phyloP scores from a whole-genome alignment of 768 basidiomycete genomes.

The Rhodotorula toruloides region DNA sequence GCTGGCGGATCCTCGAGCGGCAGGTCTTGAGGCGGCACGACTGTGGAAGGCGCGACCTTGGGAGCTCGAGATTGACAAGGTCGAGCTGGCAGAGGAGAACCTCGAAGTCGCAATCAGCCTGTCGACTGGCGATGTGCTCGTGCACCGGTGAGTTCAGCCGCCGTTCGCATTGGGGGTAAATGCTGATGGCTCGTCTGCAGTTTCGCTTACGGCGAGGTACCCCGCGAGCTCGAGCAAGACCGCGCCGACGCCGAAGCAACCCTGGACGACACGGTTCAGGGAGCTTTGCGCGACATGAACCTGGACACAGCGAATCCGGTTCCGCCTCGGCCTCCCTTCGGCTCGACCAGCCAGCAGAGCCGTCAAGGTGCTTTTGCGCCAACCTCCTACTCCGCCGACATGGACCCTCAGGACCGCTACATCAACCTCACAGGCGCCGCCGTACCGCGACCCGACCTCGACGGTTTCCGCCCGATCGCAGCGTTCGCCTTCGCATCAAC shows the following conservation, averaged over 20 bases:
- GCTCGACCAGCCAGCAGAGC: constrained; percentile 7
- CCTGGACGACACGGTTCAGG: constrained; percentile 18
- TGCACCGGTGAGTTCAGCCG: constrained; percentile 43
- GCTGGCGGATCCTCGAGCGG: constrained; percentile 3
- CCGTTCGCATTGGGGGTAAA: neutral
- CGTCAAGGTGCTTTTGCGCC: constrained; percentile 1
- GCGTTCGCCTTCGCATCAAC: constrained; percentile 14
- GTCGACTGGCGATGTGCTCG: constrained; percentile 48
- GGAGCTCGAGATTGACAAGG: constrained; percentile 46
- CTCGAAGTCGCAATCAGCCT: constrained; percentile 48
- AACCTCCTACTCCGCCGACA: neutral
- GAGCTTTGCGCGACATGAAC: constrained; percentile 16
- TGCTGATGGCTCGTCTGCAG: neutral
- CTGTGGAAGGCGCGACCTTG: constrained; percentile 44
- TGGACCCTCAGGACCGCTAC: constrained; percentile 21
- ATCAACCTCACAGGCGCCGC: constrained; percentile 14
- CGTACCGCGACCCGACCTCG: constrained; percentile 9
- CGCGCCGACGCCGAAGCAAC: constrained; percentile 1
- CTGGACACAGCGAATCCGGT: too few relatives aligned
- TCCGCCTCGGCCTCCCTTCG: too few relatives aligned
- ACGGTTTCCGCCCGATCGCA: constrained; percentile 27
- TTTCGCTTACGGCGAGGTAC: constrained; percentile 19
- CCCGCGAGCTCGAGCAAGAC: constrained; percentile 11
- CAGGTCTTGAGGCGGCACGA: constrained; percentile 43
- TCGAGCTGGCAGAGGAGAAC: constrained; percentile 47